phyloP scores from a whole-genome alignment of 1,139 yeast genomes.

The Nadsonia commutata region DNA sequence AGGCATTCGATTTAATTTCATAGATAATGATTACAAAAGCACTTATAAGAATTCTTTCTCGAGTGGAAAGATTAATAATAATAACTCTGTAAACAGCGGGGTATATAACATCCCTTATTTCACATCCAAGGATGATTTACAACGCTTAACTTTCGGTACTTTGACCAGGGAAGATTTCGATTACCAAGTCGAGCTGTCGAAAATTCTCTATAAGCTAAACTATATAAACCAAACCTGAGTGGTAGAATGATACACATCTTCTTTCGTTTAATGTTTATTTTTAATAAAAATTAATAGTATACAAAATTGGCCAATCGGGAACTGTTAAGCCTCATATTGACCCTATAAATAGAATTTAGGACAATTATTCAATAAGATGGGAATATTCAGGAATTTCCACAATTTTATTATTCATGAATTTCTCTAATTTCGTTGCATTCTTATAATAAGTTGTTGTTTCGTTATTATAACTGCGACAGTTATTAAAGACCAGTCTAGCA shows the following conservation, averaged over 20 bases:
- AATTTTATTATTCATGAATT: constrained; percentile 65
- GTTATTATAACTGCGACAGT: constrained; percentile 36
- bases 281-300: background rate
- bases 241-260: background rate
- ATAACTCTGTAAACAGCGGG: no score
- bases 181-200: background rate
- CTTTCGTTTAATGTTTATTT: background rate
- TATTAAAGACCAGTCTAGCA: constrained; percentile 70
- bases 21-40: background rate
- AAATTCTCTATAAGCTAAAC: background rate
- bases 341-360: no score
- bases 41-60: no score
- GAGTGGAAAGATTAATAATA: no score
- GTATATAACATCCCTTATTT: background rate
- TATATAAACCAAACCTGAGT: background rate
- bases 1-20: constrained; percentile 1
- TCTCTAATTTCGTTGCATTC: constrained; percentile 84
- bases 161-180: background rate
- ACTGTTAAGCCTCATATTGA: background rate
- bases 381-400: constrained; percentile 72
- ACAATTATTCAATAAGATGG: constrained; percentile 34
- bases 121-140: background rate
- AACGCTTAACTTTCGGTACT: background rate
- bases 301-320: constrained; percentile 2
- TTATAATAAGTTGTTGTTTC: constrained; percentile 18